Evolutionary conservation across 1,284 basidiomycete species (phyloP).

Genomic region (Heliocybe sulcata): DNA sequence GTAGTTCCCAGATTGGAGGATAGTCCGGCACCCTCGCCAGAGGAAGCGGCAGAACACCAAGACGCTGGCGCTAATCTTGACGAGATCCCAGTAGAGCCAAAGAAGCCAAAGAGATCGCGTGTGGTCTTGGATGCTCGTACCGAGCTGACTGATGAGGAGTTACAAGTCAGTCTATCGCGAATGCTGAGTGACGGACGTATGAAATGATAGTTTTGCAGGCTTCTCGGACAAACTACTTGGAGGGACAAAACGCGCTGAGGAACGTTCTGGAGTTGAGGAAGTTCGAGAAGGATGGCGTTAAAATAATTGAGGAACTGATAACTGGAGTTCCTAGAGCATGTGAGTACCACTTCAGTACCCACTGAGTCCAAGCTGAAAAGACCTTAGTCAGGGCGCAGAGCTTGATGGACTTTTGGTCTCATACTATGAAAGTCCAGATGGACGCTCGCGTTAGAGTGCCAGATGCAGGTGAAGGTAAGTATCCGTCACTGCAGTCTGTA

Average conservation of each 20-base stretch:
- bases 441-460: constrained; percentile 50
- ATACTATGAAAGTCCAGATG: constrained; percentile 60
- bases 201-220: constrained; percentile 27
- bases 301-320: constrained; percentile 53
- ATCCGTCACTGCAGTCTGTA: neutral
- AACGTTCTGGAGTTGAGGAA: constrained; percentile 44
- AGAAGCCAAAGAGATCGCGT: constrained; percentile 27
- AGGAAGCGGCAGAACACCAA: neutral
- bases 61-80: constrained; percentile 20
- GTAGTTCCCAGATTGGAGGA: neutral
- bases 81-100: constrained; percentile 18
- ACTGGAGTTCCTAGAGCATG: constrained; percentile 62
- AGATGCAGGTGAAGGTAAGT: constrained; percentile 24
- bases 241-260: constrained; percentile 49
- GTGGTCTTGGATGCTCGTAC: constrained; percentile 54
- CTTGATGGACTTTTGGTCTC: constrained; percentile 64
- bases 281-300: constrained; percentile 45
- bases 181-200: neutral
- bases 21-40: neutral
- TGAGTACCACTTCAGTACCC: constrained; percentile 25
- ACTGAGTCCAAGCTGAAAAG: constrained; percentile 4
- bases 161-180: constrained; percentile 40
- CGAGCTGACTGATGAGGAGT: constrained; percentile 72
- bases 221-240: constrained; percentile 59
- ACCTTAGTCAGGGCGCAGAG: constrained; percentile 52